Evolutionary conservation across 1,284 basidiomycete genomes (phyloP).

Genomic region (Boletus semigastroideus): DNA sequence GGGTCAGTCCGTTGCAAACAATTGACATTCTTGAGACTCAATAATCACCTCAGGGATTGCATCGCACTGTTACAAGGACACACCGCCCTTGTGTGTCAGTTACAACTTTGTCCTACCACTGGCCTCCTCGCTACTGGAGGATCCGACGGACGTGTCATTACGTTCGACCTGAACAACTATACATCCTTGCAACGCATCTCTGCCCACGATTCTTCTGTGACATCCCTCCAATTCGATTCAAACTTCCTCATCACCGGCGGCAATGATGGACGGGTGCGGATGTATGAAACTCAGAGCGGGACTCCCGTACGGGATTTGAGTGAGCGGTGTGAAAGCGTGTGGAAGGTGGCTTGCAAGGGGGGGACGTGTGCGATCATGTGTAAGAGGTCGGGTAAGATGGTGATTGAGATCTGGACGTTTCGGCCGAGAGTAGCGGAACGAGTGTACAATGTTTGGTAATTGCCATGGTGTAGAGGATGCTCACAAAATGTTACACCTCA

Average conservation of each 20-base stretch:
- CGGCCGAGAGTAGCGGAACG: conserved; percentile 35
- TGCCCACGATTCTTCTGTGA: conserved; percentile 91
- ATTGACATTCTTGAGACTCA: conserved; percentile 17
- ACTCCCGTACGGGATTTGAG: conserved; percentile 74
- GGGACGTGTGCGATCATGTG: conserved; percentile 85
- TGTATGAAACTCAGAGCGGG: conserved; percentile 80
- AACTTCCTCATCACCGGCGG: conserved; percentile 81
- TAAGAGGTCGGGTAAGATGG: conserved; percentile 80
- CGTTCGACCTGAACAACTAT: conserved; percentile 70
- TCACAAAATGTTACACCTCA: too few species aligned
- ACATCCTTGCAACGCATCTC: conserved; percentile 53
- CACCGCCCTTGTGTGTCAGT: conserved; percentile 91
- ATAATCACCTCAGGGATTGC: conserved; percentile 58
- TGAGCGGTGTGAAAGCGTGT: conserved; percentile 79
- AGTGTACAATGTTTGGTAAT: too few species aligned
- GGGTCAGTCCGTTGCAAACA: conserved; percentile 50
- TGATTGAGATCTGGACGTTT: conserved; percentile 87
- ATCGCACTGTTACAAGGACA: conserved; percentile 90
- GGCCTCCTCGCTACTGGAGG: conserved; percentile 83
- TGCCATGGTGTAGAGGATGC: too few species aligned
- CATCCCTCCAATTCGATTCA: conserved; percentile 86
- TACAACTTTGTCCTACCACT: conserved; percentile 63
- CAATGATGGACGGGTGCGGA: conserved; percentile 88
- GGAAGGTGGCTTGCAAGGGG: conserved; percentile 80
- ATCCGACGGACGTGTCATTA: conserved; percentile 92